Base-by-base conservation (phyloP, 108 stramenopile species). In the Nitzschia sp. region DNA sequence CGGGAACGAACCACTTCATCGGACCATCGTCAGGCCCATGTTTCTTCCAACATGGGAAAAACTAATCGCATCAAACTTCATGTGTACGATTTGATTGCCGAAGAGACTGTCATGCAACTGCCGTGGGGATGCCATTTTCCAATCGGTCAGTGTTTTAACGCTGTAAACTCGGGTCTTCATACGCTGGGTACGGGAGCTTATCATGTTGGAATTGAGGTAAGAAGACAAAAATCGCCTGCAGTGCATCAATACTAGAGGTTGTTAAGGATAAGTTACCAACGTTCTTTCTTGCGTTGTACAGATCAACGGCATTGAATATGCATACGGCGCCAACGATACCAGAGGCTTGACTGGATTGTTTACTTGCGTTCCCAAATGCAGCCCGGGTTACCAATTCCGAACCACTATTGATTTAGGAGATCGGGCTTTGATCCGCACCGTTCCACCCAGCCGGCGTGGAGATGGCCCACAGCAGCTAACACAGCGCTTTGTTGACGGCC, bases 241-340 rank as follows among this genome's bases (percentile, higher is more conserved):
- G 0, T 1, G 15, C 11, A 2, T 30, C 24, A 45, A 36, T 3
- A 27, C 11, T 21, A 0, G 2, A 45, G 61, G 24, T 51, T n/a
- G n/a, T n/a, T n/a, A n/a, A n/a, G n/a, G n/a, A 46, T 17, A 46
- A 46, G 45, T 11, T 11, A 46, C 15, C 15, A 46, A 46, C 15
- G 30, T 60, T 21, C n/a, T n/a, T n/a, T n/a, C n/a, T n/a, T n/a
- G n/a, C n/a, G n/a, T n/a, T n/a, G n/a, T n/a, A 46, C 67, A 78
- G 71, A 68, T 88, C 53, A 92, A 92, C 73, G 88, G 89, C 32
- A 59, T 93, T 21, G 92, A 93, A 66, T 93, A 90, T 58, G 87
- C 89, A 3, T 93, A 75, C 66, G 92, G 92, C 18, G 85, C 87
- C 11, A 90, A 85, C 51, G 67, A 69, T 46, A 74, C 76, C n/a